phyloP scores from a whole-genome alignment of 345 rosid species.

The Citrus maxima region DNA sequence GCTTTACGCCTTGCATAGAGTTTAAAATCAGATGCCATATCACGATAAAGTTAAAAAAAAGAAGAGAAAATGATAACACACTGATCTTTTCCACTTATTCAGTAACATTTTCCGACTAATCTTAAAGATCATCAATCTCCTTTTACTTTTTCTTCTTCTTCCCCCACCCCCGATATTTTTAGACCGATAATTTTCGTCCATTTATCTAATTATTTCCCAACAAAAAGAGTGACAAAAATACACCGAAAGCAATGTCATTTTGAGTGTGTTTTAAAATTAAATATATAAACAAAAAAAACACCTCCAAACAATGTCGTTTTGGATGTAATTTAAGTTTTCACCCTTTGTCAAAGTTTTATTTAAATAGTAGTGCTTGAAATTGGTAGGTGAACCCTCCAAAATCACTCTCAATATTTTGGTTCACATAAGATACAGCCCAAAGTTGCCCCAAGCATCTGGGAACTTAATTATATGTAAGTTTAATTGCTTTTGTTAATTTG shows the following conservation, averaged over 20 bases:
- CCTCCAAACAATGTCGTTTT: too few species aligned
- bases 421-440: background rate
- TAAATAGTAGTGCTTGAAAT: background rate
- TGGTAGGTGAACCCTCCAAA: background rate
- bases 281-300: too few species aligned
- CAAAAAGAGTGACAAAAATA: too few species aligned
- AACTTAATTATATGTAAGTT: background rate
- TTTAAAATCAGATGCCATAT: background rate
- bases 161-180: too few species aligned
- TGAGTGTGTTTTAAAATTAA: too few species aligned
- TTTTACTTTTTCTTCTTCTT: background rate
- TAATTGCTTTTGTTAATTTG: too few species aligned
- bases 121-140: background rate
- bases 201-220: too few species aligned
- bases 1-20: background rate
- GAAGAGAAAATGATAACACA: background rate
- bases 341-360: too few species aligned
- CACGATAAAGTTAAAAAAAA: background rate
- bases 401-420: background rate
- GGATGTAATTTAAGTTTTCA: too few species aligned
- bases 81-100: background rate
- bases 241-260: too few species aligned
- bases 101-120: background rate
- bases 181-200: too few species aligned
- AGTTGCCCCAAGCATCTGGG: too few species aligned